Evolutionary conservation across 192 early-diverging fungal species (phyloP), one percentile per base, ranked within the genome.

Genomic region (Linnemannia hyalina): DNA sequence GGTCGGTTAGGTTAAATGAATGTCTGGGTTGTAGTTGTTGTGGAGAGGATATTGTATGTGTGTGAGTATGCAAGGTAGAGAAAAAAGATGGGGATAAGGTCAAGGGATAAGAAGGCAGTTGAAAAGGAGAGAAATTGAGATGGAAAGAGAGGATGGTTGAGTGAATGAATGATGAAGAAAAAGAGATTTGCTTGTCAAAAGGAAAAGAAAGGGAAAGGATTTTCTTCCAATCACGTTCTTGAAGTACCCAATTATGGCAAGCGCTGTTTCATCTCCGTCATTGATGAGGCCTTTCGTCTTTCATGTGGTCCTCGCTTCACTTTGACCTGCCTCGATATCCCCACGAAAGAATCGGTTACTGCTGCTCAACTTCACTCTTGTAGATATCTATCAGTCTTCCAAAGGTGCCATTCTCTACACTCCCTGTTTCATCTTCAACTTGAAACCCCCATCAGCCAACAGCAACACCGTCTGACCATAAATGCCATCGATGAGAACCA

Each of bases 291-390:
- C 60, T 29, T 0, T 13, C 0, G 60, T 65, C 60, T 65, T 65
- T 65, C 60, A 65, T 65, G 60, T 65, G 60, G 60, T 29, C 29
- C 26, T 32, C 60, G n/a, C 26, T 65, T 52, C 49, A 65, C 60
- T 65, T 65, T 65, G 60, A 32, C 60, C 60, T 65, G 60, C 13
- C 29, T 29, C n/a, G n/a, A n/a, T n/a, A 65, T 65, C 60, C 60
- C 60, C 60, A 65, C 29, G 11, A 32, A 65, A 15, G 11, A 5
- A 32, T n/a, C 8, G 8, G 22, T 2, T 20, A 5, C 18, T 52
- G 16, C 16, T 18, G 0, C 16, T 49, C n/a, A 15, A 49, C 15
- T 2, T 5, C 47, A 16, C 16, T 15, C 16, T 15, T 49, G 18
- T 20, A 16, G 18, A 49, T 18, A 16, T 6, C 44, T 46, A 40